These are phyloP conservation scores for Gossypium trilobum DNA, from an alignment of 441 rosid species.

Conservation along the genomic window DNA sequence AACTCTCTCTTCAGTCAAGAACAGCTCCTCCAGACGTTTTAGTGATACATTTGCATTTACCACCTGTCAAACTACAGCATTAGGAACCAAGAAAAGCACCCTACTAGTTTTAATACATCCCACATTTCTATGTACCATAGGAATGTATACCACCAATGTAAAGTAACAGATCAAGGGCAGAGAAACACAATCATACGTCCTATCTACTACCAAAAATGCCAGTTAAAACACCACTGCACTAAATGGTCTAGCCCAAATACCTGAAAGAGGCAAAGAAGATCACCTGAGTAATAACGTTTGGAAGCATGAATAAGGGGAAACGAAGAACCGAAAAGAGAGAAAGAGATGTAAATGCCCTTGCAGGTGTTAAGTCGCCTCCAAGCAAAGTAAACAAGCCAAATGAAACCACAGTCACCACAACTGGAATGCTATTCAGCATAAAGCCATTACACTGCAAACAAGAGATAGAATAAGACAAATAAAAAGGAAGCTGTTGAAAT, in stretches of 20 bases:
- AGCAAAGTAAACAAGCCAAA: slow-evolving; percentile 93
- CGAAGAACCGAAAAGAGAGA: slow-evolving; percentile 95
- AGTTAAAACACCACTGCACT: neutral
- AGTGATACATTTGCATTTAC: slow-evolving; percentile 93
- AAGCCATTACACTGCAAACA: slow-evolving; percentile 68
- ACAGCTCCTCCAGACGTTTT: slow-evolving; percentile 86
- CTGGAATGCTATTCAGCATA: slow-evolving; percentile 81
- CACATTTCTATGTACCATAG: neutral
- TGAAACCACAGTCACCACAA: slow-evolving; percentile 81
- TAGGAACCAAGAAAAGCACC: slow-evolving; percentile 11
- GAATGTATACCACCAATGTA: neutral
- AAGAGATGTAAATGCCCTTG: slow-evolving; percentile 94
- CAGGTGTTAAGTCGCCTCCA: slow-evolving; percentile 97
- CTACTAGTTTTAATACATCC: neutral
- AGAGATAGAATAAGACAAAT: slow-evolving; percentile 25
- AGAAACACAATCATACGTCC: slow-evolving; percentile 3
- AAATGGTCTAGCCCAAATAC: neutral
- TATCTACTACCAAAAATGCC: neutral
- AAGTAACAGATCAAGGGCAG: neutral
- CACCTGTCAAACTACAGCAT: slow-evolving; percentile 37
- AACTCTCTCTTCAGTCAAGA: slow-evolving; percentile 81
- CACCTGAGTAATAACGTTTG: slow-evolving; percentile 93
- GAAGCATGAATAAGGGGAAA: slow-evolving; percentile 91
- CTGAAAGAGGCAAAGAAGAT: slow-evolving; percentile 11
- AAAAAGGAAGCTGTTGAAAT: neutral